phyloP scores from a whole-genome alignment of 805 yeast genomes.

The Priceomyces carsonii region DNA sequence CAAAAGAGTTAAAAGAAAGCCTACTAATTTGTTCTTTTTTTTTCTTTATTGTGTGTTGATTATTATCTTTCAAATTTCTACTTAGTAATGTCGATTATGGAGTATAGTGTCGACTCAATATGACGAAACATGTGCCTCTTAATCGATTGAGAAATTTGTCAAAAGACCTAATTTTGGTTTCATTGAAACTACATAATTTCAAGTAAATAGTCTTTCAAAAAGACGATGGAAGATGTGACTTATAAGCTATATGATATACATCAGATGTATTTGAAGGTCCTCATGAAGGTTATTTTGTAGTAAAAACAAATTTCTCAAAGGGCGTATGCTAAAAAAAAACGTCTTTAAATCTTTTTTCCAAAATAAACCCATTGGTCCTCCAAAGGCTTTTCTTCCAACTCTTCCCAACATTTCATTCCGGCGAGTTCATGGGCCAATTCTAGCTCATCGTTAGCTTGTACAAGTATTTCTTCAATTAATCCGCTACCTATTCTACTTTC shows the following conservation, averaged over 20 bases:
- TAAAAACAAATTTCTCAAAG: too few relatives aligned
- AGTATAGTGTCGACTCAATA: too few relatives aligned
- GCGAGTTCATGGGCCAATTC: conserved; percentile 67
- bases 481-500: conserved; percentile 81
- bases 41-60: conserved; percentile 3
- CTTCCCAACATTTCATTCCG: conserved; percentile 75
- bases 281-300: too few relatives aligned
- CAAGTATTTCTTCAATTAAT: conserved; percentile 75
- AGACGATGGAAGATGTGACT: neutral
- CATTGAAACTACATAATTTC: too few relatives aligned
- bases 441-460: conserved; percentile 83
- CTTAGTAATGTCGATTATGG: too few relatives aligned
- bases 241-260: conserved; percentile 2
- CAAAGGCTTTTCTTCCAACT: conserved; percentile 73
- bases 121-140: too few relatives aligned
- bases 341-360: conserved; percentile 56
- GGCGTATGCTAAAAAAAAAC: too few relatives aligned
- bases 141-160: too few relatives aligned
- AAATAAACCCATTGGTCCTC: conserved; percentile 84
- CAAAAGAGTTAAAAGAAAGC: too few relatives aligned
- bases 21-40: neutral
- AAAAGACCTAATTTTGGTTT: too few relatives aligned
- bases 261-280: too few relatives aligned
- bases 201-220: too few relatives aligned
- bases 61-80: conserved; percentile 4